Evolutionary conservation across 2,329 filamentous ascomycete species (phyloP).

Genomic region (Ilyonectria destructans): DNA sequence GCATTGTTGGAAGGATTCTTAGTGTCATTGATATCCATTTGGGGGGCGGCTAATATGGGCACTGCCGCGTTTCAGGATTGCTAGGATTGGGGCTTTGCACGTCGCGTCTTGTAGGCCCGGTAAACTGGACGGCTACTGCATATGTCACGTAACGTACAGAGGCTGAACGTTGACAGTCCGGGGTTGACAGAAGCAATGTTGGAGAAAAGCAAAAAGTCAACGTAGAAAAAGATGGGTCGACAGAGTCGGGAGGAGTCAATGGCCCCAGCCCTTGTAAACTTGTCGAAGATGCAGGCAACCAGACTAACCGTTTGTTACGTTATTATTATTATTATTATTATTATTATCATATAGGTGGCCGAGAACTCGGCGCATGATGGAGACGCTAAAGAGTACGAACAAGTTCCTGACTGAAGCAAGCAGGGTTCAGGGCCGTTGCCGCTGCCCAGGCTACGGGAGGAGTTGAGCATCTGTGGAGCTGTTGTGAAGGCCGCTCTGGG

Average conservation of each 20-base stretch:
- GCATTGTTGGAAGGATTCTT: background rate
- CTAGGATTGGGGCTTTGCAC: slow-evolving; percentile 25
- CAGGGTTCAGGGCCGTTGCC: background rate
- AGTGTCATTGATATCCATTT: slow-evolving; percentile 13
- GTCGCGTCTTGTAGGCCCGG: background rate
- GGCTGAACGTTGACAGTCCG: background rate
- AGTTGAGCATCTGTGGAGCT: background rate
- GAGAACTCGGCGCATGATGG: background rate
- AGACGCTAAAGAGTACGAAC: background rate
- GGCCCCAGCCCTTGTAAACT: background rate
- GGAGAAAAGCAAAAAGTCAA: background rate
- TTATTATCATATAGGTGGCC: background rate
- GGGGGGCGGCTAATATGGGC: slow-evolving; percentile 14
- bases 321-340: background rate
- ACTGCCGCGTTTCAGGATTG: slow-evolving; percentile 30
- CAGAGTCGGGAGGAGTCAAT: background rate
- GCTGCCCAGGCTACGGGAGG: background rate
- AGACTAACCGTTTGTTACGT: background rate
- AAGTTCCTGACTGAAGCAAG: background rate
- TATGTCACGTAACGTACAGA: background rate
- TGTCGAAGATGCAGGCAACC: background rate
- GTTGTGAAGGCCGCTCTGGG: background rate
- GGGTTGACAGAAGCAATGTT: background rate
- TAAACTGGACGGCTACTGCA: background rate
- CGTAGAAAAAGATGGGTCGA: no score